Evolutionary conservation across 345 rosid species (phyloP).

Genomic region (Theobroma cacao): DNA sequence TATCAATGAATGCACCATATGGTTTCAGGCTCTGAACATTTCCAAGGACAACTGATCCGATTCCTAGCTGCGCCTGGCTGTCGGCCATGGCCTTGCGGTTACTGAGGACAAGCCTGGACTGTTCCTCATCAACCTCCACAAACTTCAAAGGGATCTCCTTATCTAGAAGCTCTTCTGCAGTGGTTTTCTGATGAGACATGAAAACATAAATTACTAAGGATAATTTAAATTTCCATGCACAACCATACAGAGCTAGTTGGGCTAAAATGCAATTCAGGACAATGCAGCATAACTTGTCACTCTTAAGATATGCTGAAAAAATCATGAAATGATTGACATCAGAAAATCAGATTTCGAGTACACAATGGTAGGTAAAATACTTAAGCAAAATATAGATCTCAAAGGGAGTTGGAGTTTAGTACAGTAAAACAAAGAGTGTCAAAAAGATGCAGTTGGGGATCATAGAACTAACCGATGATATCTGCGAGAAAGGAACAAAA

Average conservation of each 20-base stretch:
- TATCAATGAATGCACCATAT: conserved; percentile 95
- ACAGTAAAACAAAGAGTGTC: neutral
- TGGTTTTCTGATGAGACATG: conserved; percentile 52
- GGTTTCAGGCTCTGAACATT: conserved; percentile 95
- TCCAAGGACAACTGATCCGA: conserved; percentile 88
- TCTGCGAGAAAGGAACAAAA: conserved; percentile 93
- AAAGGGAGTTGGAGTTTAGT: neutral
- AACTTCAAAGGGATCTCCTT: conserved; percentile 85
- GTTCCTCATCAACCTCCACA: conserved; percentile 97
- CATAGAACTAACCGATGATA: conserved; percentile 63
- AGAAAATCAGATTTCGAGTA: neutral
- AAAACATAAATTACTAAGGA: neutral
- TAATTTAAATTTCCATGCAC: neutral
- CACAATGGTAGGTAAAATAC: neutral
- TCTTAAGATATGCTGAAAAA: neutral
- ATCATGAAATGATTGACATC: neutral
- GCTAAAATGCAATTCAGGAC: neutral
- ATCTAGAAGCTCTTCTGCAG: conserved; percentile 83
- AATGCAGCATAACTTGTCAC: neutral
- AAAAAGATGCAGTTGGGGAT: neutral
- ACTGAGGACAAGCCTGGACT: conserved; percentile 86
- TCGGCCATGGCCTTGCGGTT: conserved; percentile 99
- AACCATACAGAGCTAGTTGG: neutral
- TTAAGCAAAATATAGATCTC: neutral
- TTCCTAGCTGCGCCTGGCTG: conserved; percentile 93